Evolutionary conservation across 1,284 basidiomycete genomes (phyloP).

Genomic region (Cryptococcus maquisensis): DNA sequence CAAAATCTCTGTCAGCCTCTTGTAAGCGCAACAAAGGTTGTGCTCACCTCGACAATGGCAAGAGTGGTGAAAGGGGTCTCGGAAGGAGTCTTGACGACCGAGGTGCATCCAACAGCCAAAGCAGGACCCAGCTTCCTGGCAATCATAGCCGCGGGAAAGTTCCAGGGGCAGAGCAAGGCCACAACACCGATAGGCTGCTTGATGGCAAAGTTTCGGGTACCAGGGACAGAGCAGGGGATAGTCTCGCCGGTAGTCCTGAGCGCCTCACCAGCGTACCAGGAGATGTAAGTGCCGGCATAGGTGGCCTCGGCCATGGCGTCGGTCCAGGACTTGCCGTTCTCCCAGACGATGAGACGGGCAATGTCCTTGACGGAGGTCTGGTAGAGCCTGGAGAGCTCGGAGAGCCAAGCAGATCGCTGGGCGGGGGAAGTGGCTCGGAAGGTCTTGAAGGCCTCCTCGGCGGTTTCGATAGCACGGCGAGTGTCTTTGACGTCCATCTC

Average conservation of each 20-base stretch:
- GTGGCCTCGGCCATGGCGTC: slow-evolving; percentile 76
- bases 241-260: slow-evolving; percentile 68
- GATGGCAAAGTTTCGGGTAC: slow-evolving; percentile 79
- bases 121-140: slow-evolving; percentile 57
- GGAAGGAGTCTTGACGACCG: slow-evolving; percentile 90
- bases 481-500: slow-evolving; percentile 83
- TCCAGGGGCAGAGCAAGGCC: slow-evolving; percentile 55
- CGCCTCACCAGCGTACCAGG: slow-evolving; percentile 84
- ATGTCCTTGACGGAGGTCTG: slow-evolving; percentile 38
- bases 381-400: slow-evolving; percentile 33
- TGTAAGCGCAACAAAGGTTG: neutral
- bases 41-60: slow-evolving; percentile 53
- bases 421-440: slow-evolving; percentile 69
- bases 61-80: slow-evolving; percentile 94
- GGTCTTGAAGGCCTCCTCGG: slow-evolving; percentile 66
- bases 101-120: slow-evolving; percentile 90
- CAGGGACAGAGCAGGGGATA: slow-evolving; percentile 70
- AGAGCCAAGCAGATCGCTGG: slow-evolving; percentile 30
- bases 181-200: slow-evolving; percentile 81
- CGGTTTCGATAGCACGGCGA: slow-evolving; percentile 71
- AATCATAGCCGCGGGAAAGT: slow-evolving; percentile 88
- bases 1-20: neutral
- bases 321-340: slow-evolving; percentile 83
- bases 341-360: slow-evolving; percentile 51
- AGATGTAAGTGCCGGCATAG: slow-evolving; percentile 79